Evolutionary conservation across 768 basidiomycete genomes (phyloP), one percentile per base, ranked within the genome.

Genomic region (Candolleomyces aberdarensis): DNA sequence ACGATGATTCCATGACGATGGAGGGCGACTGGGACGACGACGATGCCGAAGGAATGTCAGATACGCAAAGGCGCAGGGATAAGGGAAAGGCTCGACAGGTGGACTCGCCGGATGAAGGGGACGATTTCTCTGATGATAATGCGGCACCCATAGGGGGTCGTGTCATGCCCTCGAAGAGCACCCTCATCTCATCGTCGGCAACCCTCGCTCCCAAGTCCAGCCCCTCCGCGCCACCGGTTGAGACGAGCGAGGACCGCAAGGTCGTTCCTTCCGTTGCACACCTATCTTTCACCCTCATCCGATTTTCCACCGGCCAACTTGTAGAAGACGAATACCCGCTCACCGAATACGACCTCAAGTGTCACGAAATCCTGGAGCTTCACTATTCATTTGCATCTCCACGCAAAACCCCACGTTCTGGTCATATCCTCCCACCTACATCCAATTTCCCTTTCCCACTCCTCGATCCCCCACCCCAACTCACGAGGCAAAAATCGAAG

Each of bases 311-410:
- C 0, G 87, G 88, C 3, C 81, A 88, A 64, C 72, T 88, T 14
- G 80, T 92, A 32, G 86, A 92, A 66, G 89, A 91, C 66, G 84
- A 87, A 20, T 82, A 80, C 49, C 63, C 75, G 10, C 67, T 81
- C 1, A 72, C 80, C 0, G 87, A 85, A 80, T 90, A 89, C 66
- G 75, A 80, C 44, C 66, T 91, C 20, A 73, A 76, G 7, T 81
- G 86, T 0, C 76, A 85, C 63, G 91, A 92, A 64, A 78, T 92
- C 2, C 78, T 92, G 20, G 91, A 92, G 66, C 70, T 92, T 17
- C 89, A 92, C 54, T 66, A 64, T n/a, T 65, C 62, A 14, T 57
- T 62, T 32, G 50, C 29, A 52, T 60, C 32, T 31, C 53, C 43
- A 15, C 57, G 32, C 58, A 61, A 41, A 10, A n/a, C 46, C 59